Base-by-base conservation (phyloP, 306 rosid species). In the Ochetophila trinervis region DNA sequence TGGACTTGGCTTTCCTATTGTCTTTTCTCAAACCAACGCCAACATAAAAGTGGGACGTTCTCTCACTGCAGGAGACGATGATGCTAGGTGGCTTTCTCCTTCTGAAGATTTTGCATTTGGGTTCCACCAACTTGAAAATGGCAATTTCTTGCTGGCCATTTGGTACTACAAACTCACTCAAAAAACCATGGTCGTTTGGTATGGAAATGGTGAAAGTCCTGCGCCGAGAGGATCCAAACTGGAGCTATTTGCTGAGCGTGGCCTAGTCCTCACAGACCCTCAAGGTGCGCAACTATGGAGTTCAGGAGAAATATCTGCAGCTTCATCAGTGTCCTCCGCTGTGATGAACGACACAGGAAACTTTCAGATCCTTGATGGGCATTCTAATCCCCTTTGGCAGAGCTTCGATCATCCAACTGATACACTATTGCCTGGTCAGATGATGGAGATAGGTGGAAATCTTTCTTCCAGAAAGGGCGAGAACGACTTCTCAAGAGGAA, bases 21-120 rank as follows among this genome's bases (percentile, higher is more conserved):
- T 65, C 52, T 2, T 63, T 63, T 69, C 84, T 10, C 8, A 6
- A 3, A 37, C 5, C 44, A 58, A 51, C 51, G 65, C 4, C 42
- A 74, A 45, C 1, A 42, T 76, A 18, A 36, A 37, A 9, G 65
- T 72, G 7, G 82, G 83, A 15, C 47, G 7, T 45, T 44, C 52
- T 60, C 45, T 70, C 14, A 17, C 47, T 21, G 68, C 75, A 32
- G 56, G 56, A 3, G 30, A 45, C 21, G 19, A 54, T 13, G 23
- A 44, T 18, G 18, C 72, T 21, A 18, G 15, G 42, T 77, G 81
- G 74, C 61, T 69, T 73, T 88, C 91, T 5, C 82, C 89, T 56
- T 79, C 86, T 4, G 76, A 74, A 16, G 85, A 85, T 53, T 88
- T 88, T 56, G 85, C 89, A 22, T 85, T 85, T 47, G 84, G 92